Percentiles rank a stretch among this genome's conserved stretches.
Evolutionary conservation across 331 rosid genomes (phyloP).

Genomic region (Saraca asoca): DNA sequence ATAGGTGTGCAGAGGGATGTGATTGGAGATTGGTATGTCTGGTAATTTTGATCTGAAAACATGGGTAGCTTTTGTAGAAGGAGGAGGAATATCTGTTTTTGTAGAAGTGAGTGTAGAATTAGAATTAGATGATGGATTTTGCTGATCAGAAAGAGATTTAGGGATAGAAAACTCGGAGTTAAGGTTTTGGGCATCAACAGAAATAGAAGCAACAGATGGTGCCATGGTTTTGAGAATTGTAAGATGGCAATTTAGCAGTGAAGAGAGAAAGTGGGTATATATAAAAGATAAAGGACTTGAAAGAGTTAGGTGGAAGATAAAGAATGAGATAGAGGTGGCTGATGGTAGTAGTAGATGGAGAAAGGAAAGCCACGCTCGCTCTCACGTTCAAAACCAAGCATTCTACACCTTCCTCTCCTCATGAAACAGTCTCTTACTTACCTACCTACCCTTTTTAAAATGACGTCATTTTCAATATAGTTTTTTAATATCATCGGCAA

Average conservation of each 20-base stretch:
- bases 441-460: constrained; percentile 40
- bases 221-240: constrained; percentile 10
- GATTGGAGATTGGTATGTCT: constrained; percentile 57
- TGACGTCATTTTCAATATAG: no score
- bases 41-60: constrained; percentile 61
- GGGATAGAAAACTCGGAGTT: constrained; percentile 26
- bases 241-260: background rate
- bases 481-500: no score
- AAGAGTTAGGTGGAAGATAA: constrained; percentile 49
- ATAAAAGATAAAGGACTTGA: background rate
- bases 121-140: no score
- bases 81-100: no score
- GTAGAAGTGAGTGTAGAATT: no score
- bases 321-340: background rate
- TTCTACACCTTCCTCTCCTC: background rate
- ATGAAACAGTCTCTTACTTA: background rate
- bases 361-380: constrained; percentile 16
- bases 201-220: constrained; percentile 47
- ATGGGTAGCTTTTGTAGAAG: constrained; percentile 16
- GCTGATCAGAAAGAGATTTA: background rate
- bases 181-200: constrained; percentile 41
- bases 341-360: constrained; percentile 27
- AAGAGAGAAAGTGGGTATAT: background rate
- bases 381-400: constrained; percentile 48
- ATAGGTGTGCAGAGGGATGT: constrained; percentile 77